Base-by-base conservation (phyloP, 352 stramenopile genomes). In the Phytophthora cryptogea region DNA sequence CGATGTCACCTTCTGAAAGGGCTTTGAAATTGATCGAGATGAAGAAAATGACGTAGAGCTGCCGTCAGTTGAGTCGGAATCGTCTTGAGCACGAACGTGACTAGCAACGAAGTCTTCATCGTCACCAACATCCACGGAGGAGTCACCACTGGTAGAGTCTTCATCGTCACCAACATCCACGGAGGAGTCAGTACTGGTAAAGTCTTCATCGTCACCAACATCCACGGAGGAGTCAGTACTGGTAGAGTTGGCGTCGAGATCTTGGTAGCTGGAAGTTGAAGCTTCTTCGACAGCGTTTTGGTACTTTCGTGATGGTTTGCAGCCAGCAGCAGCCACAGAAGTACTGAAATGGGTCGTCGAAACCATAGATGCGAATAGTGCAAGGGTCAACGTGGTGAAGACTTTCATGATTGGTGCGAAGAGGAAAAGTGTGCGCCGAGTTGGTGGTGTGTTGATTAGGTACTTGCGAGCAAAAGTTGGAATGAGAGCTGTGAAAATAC, bases 1-100 rank as follows among this genome's bases (percentile, higher is more conserved):
- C 2, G 63, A 67, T 23, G 49, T 78, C 30, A 89, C 80, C 14
- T 68, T 67, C 44, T 60, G 41, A 43, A 84, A 79, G n/a, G 35
- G 16, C 40, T 45, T 53, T 8, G 46, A 30, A 8, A 20, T 42
- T 10, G 57, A 54, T 8, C 3, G 14, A 49, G 36, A 23, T 9
- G 32, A 32, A 13, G 47, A 56, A 11, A 6, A 51, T n/a, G 46
- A 63, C 2, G 13, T 27, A 2, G 41, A 59, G 14, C 7, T 45
- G 33, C 20, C 36, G n/a, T 39, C 32, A 13, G 8, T 16, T 9
- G 31, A 9, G 0, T 5, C 14, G 23, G 10, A 43, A 13, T 23
- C 26, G 13, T 11, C 16, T 26, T 17, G 10, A 7, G 14, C 41
- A 32, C 6, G 39, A 0, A 44, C 39, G 39, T 17, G n/a, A 41